A percentile compares a stretch with the other conserved stretches of the same genome.
These are phyloP conservation scores for Pseudotulostoma volvatum DNA, from an alignment of 495 filamentous ascomycete genomes.

Conservation along the genomic window DNA sequence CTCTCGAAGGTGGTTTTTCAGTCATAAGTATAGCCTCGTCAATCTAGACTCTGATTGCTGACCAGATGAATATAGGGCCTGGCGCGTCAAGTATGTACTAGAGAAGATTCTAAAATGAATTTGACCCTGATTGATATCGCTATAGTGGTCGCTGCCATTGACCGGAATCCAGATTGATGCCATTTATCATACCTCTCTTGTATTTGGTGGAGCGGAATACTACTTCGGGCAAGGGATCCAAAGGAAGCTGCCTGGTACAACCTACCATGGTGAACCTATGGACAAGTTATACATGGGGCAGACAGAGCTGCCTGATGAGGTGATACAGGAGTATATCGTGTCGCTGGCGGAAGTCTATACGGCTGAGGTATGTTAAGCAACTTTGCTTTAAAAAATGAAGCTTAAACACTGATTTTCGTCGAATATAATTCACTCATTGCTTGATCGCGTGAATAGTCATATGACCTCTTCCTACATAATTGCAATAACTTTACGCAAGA, in stretches of 20 bases:
- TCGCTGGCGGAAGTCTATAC: slow-evolving; percentile 72
- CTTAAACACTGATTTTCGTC: slow-evolving; percentile 4
- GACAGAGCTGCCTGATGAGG: slow-evolving; percentile 64
- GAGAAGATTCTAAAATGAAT: background rate
- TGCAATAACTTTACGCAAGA: slow-evolving; percentile 99
- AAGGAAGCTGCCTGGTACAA: slow-evolving; percentile 57
- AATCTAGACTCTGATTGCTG: slow-evolving; percentile 12
- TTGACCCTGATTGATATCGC: no score
- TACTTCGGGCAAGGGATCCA: slow-evolving; percentile 68
- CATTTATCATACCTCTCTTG: slow-evolving; percentile 80
- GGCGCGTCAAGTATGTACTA: slow-evolving; percentile 18
- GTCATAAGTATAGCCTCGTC: slow-evolving; percentile 1
- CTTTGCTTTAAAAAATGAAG: background rate
- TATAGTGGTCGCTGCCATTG: slow-evolving; percentile 31
- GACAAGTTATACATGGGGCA: slow-evolving; percentile 55
- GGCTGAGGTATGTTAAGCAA: slow-evolving; percentile 46
- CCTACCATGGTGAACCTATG: slow-evolving; percentile 75
- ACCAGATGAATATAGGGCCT: slow-evolving; percentile 8
- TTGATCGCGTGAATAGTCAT: slow-evolving; percentile 37
- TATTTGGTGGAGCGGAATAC: slow-evolving; percentile 61
- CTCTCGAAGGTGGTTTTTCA: slow-evolving; percentile 47
- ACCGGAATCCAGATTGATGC: slow-evolving; percentile 68
- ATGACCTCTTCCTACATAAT: slow-evolving; percentile 81
- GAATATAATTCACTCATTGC: no score
- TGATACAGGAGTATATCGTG: slow-evolving; percentile 79